Base-by-base conservation (phyloP, 768 basidiomycete species). In the Collybia nuda region DNA sequence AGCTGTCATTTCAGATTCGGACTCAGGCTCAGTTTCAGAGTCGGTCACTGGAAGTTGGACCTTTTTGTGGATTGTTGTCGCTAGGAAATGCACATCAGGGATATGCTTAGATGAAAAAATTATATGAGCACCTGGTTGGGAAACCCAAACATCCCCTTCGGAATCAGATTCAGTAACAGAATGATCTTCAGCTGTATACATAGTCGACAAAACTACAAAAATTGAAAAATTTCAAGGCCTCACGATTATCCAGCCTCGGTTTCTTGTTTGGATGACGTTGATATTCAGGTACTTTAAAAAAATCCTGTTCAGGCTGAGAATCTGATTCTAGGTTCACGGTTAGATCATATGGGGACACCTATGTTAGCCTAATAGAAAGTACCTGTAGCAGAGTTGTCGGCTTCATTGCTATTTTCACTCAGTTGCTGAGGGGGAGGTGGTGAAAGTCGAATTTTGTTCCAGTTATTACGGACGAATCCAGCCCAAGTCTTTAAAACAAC, bases 1-100 rank as follows among this genome's bases (percentile, higher is more conserved):
- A 22, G 42, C 49, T 14, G 53, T 47, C 24, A 58, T 42, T 58
- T 66, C 68, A 59, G 69, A 41, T 45, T 73, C 76, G 15, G 65
- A 64, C 52, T 79, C 79, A 15, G 74, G 68, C 55, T 81, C 78
- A 9, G 80, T 79, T 44, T 66, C 68, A 8, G 76, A 77, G 19
- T 54, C 64, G 38, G 52, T 44, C 17, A 43, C 45, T 9, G 9
- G 40, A 15, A 14, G 32, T 17, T 35, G 26, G 14, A 11, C 5
- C 32, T 38, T 43, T 46, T 26, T 18, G 5, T 22, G 37, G 18
- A 7, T 14, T 17, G 32, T 32, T 11, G 9, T 32, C 3, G 32
- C 32, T 32, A 14, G 32, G 32, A 14, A 32, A 32, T 32, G 5
- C 14, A 3, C 14, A 32, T 32, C 7, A 32, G 32, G 6, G 32